phyloP scores from a whole-genome alignment of 2,329 filamentous ascomycete genomes.

The Trichophyton simii region DNA sequence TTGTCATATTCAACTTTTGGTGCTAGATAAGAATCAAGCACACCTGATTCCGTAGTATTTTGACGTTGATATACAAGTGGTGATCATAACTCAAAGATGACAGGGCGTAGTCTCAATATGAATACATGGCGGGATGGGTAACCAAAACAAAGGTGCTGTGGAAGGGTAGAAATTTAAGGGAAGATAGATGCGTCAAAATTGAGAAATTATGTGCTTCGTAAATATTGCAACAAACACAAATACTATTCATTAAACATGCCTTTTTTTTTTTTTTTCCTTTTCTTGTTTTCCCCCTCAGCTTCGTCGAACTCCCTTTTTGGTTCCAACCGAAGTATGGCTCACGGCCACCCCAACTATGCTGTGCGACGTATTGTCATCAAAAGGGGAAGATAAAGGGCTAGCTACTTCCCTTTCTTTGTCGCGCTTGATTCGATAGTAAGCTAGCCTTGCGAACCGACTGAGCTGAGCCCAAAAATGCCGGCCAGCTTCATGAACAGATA shows the following conservation, averaged over 20 bases:
- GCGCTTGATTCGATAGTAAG: slow-evolving; percentile 64
- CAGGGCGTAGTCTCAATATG: neutral
- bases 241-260: neutral
- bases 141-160: neutral
- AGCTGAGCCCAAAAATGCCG: slow-evolving; percentile 83
- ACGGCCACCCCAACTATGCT: slow-evolving; percentile 25
- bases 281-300: neutral
- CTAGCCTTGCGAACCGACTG: slow-evolving; percentile 78
- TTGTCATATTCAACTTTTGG: neutral
- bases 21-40: neutral
- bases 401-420: slow-evolving; percentile 35
- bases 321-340: slow-evolving; percentile 1
- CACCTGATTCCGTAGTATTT: neutral
- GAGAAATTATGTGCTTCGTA: neutral
- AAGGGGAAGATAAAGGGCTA: slow-evolving; percentile 17
- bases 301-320: neutral
- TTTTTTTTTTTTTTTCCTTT: neutral
- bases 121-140: neutral
- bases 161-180: neutral
- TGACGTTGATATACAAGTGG: neutral
- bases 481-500: slow-evolving; percentile 77
- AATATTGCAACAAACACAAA: neutral
- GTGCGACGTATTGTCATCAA: slow-evolving; percentile 19
- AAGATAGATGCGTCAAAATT: neutral
- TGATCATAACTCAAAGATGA: neutral